Percentiles rank a stretch among this genome's conserved stretches.
Conservation (phyloP, 2,329 filamentous ascomycete genomes). For the Xylaria arbuscula region DNA sequence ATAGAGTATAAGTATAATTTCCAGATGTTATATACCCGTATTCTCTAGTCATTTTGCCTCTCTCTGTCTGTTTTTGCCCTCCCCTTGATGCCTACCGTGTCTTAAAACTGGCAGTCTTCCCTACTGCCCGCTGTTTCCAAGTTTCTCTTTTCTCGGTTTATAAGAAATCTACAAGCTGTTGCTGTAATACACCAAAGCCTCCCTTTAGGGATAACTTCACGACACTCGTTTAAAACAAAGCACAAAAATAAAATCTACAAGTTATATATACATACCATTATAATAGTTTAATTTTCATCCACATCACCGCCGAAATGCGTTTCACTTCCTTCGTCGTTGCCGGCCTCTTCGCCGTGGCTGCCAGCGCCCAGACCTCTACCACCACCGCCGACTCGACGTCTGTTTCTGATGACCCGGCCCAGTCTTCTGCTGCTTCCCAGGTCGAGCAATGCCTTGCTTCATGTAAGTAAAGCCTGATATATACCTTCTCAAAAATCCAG, state of each 20-base stretch:
- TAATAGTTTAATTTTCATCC: constrained; percentile 43
- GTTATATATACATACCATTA: constrained; percentile 34
- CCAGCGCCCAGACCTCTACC: constrained; percentile 57
- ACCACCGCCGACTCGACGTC: constrained; percentile 29
- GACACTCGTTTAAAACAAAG: constrained; percentile 31
- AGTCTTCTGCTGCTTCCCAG: constrained; percentile 53
- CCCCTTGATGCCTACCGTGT: constrained; percentile 28
- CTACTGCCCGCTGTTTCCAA: neutral
- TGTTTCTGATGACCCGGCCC: constrained; percentile 47
- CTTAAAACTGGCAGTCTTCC: constrained; percentile 14
- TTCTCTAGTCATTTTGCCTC: constrained; percentile 25
- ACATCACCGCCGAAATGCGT: constrained; percentile 63
- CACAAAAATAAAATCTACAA: neutral
- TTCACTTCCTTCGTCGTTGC: constrained; percentile 63
- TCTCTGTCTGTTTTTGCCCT: constrained; percentile 5
- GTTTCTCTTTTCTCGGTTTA: constrained; percentile 21
- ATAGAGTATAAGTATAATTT: constrained; percentile 25
- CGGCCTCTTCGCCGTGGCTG: constrained; percentile 61
- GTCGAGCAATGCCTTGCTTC: constrained; percentile 57
- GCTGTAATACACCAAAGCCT: constrained; percentile 5
- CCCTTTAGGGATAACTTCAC: constrained; percentile 24
- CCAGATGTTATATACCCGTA: constrained; percentile 19
- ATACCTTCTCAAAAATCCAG: neutral
- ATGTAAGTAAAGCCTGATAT: constrained; percentile 53
- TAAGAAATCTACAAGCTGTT: constrained; percentile 29